Percentiles rank a stretch among this genome's conserved stretches.
Evolutionary conservation across 257 asterid genomes (phyloP).

Genomic region (Nicotiana tabacum): DNA sequence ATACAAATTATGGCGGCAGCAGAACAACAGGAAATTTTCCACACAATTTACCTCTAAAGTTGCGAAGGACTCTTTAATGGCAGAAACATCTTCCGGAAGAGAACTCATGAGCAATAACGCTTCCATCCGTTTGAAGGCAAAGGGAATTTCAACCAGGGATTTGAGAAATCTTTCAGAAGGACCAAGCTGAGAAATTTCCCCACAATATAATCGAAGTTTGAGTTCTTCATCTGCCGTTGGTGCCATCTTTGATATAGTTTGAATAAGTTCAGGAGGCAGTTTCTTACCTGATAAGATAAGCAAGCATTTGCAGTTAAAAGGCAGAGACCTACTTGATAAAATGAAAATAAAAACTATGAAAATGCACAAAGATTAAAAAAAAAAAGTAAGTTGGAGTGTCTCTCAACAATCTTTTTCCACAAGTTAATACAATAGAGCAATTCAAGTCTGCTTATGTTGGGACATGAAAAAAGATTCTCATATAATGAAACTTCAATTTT

Average conservation of each 20-base stretch:
- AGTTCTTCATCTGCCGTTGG: slow-evolving; percentile 85
- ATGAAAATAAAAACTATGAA: background rate
- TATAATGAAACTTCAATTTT: background rate
- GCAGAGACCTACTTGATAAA: background rate
- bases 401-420: background rate
- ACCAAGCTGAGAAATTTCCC: slow-evolving; percentile 64
- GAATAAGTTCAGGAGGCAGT: slow-evolving; percentile 65
- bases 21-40: background rate
- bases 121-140: slow-evolving; percentile 78
- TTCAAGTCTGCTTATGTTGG: background rate
- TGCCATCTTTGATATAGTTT: slow-evolving; percentile 60
- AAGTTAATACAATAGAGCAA: background rate
- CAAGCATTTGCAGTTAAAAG: slow-evolving; percentile 14
- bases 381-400: background rate
- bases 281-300: slow-evolving; percentile 48
- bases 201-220: slow-evolving; percentile 65
- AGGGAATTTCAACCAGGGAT: slow-evolving; percentile 67
- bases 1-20: background rate
- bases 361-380: background rate
- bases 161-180: slow-evolving; percentile 85
- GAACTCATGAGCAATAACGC: slow-evolving; percentile 60
- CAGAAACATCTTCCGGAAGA: slow-evolving; percentile 63
- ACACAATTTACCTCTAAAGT: slow-evolving; percentile 75
- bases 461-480: background rate
- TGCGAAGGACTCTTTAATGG: slow-evolving; percentile 52